Base-by-base conservation (phyloP, 2,329 filamentous ascomycete species). In the Bipolaris cookei region DNA sequence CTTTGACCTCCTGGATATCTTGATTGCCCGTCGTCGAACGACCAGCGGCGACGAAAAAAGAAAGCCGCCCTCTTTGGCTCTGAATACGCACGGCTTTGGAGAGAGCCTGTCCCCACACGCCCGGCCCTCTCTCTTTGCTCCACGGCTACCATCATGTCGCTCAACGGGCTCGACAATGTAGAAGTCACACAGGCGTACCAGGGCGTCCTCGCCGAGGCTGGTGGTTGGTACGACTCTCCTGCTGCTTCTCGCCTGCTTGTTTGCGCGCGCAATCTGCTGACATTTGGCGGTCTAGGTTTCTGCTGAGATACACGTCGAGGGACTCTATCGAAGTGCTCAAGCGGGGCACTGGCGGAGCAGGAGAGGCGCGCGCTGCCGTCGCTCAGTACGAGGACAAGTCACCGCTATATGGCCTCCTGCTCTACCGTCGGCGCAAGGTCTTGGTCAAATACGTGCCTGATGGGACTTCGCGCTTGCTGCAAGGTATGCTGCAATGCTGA, bases 381-480 rank as follows among this genome's bases (percentile, higher is more conserved):
- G 85, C 88, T 57, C 82, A 86, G 61, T 96, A 96, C 74, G 86
- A 90, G 54, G 93, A 97, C 64, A 85, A 86, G 53, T 95, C 92
- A 61, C 95, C 95, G 20, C 81, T 99, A 45, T 99, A 96, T 73
- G 95, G 95, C 51, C 92, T 97, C 74, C 80, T 99, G 66, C 88
- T 91, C 68, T 98, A 97, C 77, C 85, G 94, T 54, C 88, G 93
- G 73, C 87, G 92, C 73, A 97, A 92, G 77, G 90, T 98, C 46
- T 80, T 99, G 58, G 85, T 99, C 76, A 97, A 95, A 80, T 97
- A 95, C 76, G 84, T 97, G 61, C 95, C 94, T 1, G 91, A 96
- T 58, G 91, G 89, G 58, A 94, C 93, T 64, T 98, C 95, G 62
- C 86, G 95, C 69, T 82, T 99, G 53, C 82, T 99, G 51, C 91